phyloP scores from a whole-genome alignment of 805 yeast genomes.

The Metschnikowia amazonensis region DNA sequence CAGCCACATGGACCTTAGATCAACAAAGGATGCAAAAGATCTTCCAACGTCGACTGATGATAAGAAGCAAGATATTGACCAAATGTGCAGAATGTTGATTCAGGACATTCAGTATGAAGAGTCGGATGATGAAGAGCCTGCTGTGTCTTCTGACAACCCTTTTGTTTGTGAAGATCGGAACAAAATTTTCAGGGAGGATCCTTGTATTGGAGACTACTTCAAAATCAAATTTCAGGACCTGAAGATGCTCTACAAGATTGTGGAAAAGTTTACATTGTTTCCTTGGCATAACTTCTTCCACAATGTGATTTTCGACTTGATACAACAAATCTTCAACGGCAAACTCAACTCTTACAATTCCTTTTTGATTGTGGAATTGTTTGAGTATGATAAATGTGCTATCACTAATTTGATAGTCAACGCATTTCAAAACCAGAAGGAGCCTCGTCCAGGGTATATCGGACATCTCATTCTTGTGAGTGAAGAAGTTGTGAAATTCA shows the following conservation, averaged over 20 bases:
- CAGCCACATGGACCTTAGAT: not conserved
- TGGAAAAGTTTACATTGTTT: constrained; percentile 70
- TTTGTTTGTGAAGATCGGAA: constrained; percentile 39
- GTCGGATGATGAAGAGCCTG: constrained; percentile 44
- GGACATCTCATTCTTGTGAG: constrained; percentile 94
- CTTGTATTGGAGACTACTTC: constrained; percentile 83
- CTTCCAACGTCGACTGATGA: not conserved
- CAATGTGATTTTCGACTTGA: constrained; percentile 93
- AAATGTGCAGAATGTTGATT: constrained; percentile 16
- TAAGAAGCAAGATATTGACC: constrained; percentile 17
- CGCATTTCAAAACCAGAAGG: constrained; percentile 44
- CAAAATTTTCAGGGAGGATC: constrained; percentile 40
- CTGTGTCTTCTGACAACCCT: constrained; percentile 41
- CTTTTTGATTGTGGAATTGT: constrained; percentile 33
- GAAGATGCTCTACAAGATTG: constrained; percentile 61
- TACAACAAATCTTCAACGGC: constrained; percentile 93
- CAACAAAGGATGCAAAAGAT: not conserved
- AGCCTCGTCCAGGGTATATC: constrained; percentile 85
- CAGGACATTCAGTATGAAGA: constrained; percentile 29
- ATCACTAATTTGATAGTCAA: constrained; percentile 40
- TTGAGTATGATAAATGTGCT: constrained; percentile 20
- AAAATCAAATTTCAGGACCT: constrained; percentile 80
- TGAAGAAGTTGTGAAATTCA: constrained; percentile 92
- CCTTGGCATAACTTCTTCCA: constrained; percentile 98
- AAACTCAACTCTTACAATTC: constrained; percentile 83